These are phyloP conservation scores for Colletotrichum karsti DNA, from an alignment of 2,329 filamentous ascomycete species.

Conservation along the genomic window DNA sequence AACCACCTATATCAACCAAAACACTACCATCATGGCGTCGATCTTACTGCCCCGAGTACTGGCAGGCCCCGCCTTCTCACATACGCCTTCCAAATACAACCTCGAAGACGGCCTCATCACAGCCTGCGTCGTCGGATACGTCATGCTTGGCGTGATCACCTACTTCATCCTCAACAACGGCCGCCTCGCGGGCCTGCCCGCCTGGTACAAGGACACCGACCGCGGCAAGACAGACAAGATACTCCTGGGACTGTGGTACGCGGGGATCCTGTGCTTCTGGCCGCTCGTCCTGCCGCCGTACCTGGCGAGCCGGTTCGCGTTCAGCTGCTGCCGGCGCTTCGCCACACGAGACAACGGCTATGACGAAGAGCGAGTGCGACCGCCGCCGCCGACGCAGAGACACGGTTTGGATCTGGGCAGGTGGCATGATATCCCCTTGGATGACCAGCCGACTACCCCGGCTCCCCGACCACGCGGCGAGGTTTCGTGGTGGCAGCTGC, in stretches of 20 bases:
- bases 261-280: background rate
- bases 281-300: background rate
- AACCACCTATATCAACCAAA: too few species aligned
- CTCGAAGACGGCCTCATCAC: background rate
- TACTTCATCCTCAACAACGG: background rate
- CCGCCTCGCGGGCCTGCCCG: background rate
- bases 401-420: background rate
- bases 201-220: background rate
- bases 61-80: background rate
- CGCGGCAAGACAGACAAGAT: background rate
- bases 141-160: background rate
- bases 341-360: too few species aligned
- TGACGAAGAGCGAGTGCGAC: background rate
- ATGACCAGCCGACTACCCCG: background rate
- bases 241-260: background rate
- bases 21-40: too few species aligned
- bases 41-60: background rate
- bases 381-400: background rate
- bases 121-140: background rate
- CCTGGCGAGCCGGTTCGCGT: background rate
- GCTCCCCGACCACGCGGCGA: background rate
- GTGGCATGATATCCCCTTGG: background rate
- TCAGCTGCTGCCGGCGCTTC: background rate
- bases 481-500: background rate
- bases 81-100: background rate